A percentile compares a stretch with the other conserved stretches of the same genome.
These are phyloP conservation scores for Emericellopsis cladophorae DNA, from an alignment of 2,329 filamentous ascomycete genomes.

Conservation along the genomic window DNA sequence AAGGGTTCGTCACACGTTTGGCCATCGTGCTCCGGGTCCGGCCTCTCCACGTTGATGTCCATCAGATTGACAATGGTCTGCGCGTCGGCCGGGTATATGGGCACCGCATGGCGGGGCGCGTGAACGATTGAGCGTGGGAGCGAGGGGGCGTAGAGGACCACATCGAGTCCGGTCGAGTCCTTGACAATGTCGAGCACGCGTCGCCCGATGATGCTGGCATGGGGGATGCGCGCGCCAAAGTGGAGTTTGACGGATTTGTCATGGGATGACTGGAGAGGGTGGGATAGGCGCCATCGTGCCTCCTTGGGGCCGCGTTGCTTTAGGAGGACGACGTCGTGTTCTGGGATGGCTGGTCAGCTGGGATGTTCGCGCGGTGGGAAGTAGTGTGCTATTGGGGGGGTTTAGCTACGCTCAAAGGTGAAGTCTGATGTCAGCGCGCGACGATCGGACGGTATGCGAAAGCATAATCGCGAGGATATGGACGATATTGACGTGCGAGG, in stretches of 20 bases:
- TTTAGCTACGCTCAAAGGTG: background rate
- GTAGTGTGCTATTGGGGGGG: background rate
- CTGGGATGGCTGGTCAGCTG: slow-evolving; percentile 9
- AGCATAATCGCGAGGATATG: background rate
- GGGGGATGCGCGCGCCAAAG: slow-evolving; percentile 33
- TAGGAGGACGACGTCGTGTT: slow-evolving; percentile 26
- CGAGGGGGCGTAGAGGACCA: slow-evolving; percentile 50
- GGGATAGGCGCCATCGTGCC: slow-evolving; percentile 24
- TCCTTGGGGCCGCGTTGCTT: slow-evolving; percentile 21
- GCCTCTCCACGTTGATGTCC: slow-evolving; percentile 51
- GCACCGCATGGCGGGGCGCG: slow-evolving; percentile 60
- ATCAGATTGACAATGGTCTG: slow-evolving; percentile 64
- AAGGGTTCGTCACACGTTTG: slow-evolving; percentile 26
- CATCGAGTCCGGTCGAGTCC: slow-evolving; percentile 34
- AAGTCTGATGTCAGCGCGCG: background rate
- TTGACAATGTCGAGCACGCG: slow-evolving; percentile 43
- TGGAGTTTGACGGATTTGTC: slow-evolving; percentile 21
- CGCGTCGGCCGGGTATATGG: slow-evolving; percentile 62
- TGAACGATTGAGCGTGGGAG: slow-evolving; percentile 62
- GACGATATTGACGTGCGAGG: no score
- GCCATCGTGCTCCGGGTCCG: slow-evolving; percentile 16
- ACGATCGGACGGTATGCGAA: background rate
- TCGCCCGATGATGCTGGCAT: slow-evolving; percentile 50
- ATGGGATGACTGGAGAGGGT: slow-evolving; percentile 16
- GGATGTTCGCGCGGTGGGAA: background rate